Evolutionary conservation across 75 land plant genomes (phyloP), one percentile per base, ranked within the genome.

Genomic region (Cryptomeria japonica): DNA sequence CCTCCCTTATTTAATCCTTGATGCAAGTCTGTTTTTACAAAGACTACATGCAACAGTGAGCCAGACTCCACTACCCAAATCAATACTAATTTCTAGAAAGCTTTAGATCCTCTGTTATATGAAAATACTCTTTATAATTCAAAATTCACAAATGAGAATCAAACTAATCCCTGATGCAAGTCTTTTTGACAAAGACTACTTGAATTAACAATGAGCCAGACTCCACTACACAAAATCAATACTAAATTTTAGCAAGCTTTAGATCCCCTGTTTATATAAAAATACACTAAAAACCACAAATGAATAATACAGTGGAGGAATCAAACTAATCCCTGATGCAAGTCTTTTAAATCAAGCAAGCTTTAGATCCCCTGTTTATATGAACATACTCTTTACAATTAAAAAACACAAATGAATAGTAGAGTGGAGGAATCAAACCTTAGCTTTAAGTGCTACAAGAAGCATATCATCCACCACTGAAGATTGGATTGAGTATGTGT

Each of bases 401-500:
- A 2, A 75, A 75, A 75, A 38, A 12, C 77, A 32, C n/a, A 75
- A 11, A 75, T 75, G 37, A 3, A 75, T 75, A 75, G 32, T 34
- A 34, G 77, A 34, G 37, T 34, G 37, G 37, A 75, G 77, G 37
- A 44, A 90, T 49, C 92, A 53, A 90, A 96, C 98, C 96, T 94
- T 93, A 46, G 98, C 93, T 86, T 90, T 89, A 14, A 96, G 88
- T 25, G 89, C 89, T 41, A 94, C 82, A 15, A 83, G 64, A 86
- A 96, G 86, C 73, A 87, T 39, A 10, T 94, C 90, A 86, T 94
- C 92, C 39, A 37, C 61, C 46, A 83, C 90, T 4, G 92, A 91
- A 56, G 96, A 97, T 84, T 92, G 92, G 39, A 93, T 92, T 13
- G 92, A 86, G 51, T 89, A 84, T 80, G 91, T 84, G 77, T 96